phyloP scores from a whole-genome alignment of 2,329 filamentous ascomycete genomes.

The Botrytis medusae region DNA sequence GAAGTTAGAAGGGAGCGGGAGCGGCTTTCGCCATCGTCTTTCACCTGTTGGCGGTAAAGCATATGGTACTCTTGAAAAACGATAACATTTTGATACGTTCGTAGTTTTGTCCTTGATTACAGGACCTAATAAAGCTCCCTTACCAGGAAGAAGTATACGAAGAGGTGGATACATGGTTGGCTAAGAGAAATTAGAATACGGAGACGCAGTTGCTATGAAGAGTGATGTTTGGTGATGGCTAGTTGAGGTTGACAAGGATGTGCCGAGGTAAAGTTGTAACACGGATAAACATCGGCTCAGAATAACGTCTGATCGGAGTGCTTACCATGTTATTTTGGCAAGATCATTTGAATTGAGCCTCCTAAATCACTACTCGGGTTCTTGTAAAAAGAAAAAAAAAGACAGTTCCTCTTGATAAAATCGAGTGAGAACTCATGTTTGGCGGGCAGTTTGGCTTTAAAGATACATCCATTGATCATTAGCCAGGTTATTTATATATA shows the following conservation, averaged over 20 bases:
- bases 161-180: background rate
- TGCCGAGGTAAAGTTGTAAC: background rate
- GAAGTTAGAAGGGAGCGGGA: background rate
- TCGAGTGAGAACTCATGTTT: no score
- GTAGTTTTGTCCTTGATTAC: slow-evolving; percentile 1
- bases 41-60: slow-evolving; percentile 17
- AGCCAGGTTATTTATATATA: no score
- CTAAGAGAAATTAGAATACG: background rate
- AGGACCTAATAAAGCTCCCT: slow-evolving; percentile 4
- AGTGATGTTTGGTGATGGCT: background rate
- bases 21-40: slow-evolving; percentile 13
- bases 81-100: slow-evolving; percentile 18
- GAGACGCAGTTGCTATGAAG: background rate
- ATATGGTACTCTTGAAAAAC: slow-evolving; percentile 45
- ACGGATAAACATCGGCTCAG: background rate
- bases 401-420: background rate
- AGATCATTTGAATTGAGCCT: background rate
- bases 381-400: background rate
- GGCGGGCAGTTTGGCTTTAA: no score
- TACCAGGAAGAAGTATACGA: slow-evolving; percentile 1
- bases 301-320: background rate
- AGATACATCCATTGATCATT: no score
- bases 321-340: background rate
- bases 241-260: background rate
- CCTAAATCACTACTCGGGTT: background rate